Base-by-base conservation (phyloP, 192 early-diverging fungal species). In the Entrophospora sp. region DNA sequence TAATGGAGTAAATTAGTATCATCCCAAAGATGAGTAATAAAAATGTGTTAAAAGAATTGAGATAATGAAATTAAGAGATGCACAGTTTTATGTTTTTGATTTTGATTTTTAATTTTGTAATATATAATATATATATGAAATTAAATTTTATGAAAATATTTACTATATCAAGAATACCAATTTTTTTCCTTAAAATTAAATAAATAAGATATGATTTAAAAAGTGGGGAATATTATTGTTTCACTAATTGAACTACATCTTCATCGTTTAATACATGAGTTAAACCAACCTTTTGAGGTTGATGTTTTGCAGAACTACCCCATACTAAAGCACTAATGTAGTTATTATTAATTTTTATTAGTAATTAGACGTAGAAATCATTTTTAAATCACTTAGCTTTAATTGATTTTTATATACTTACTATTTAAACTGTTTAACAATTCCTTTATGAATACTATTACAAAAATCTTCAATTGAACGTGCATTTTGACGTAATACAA, bases 261-360 rank as follows among this genome's bases (percentile, higher is more conserved):
- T 98, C 96, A 69, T 98, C 96, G 18, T 76, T 70, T 58, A 98
- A 74, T 16, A 87, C 67, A 68, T 98, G 96, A 53, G 93, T 93
- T 67, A 87, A 91, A 51, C 96, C 96, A 55, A 98, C 96, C 77
- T 96, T 98, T 82, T 98, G 96, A 55, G 93, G 93, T 61, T 93
- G 90, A 75, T 96, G 91, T 79, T 98, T 98, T 49, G 93, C 94
- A 9, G 90, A 93, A 34, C 79, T 77, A 56, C 96, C 96, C 96
- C 96, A 98, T 14, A 98, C 94, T 70, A 95, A 73, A 3, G 89
- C 95, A 79, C 78, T 79, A 58, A 63, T 18, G 51, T 31, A 62
- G 2, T 18, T 55, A 30, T 51, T n/a, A 55, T 32, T 64, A 10
- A 62, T 31, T 16, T 57, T 14, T 20, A 35, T 43, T 13, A 36